Base-by-base conservation (phyloP, 2,329 filamentous ascomycete species). In the Aspergillus thermomutatus region DNA sequence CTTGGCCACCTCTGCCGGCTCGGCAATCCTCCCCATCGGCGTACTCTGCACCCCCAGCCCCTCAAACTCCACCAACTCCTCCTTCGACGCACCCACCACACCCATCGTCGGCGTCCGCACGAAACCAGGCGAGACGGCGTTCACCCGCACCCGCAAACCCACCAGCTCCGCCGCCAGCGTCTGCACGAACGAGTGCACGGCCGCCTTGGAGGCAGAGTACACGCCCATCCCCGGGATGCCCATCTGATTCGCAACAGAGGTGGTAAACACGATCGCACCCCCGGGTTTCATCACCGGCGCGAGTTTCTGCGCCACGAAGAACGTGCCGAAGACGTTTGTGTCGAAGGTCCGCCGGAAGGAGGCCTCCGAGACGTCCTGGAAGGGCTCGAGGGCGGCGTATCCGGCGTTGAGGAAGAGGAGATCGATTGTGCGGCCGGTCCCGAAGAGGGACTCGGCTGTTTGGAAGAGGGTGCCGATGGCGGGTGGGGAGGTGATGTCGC, bases 91-190 rank as follows among this genome's bases (percentile, higher is more conserved):
- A 2, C 50, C 49, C 1, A 46, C 51, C 0, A 60, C 50, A 0
- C 59, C 59, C 53, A 60, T 60, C 0, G 55, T 60, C 3, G 58
- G 58, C 21, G 58, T 60, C 27, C 43, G 50, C 26, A 60, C 50
- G 19, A 60, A 60, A 1, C 55, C 58, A 2, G 58, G 55, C 19
- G 50, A 50, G n/a, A 60, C 55, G 2, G 58, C 55, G 2, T 57
- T 60, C 8, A 60, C 58, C 3, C 58, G 46, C 3, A 60, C 50
- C 40, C 41, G 17, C 27, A 28, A 19, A 9, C 25, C 25, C 11
- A 41, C 52, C 23, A 60, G 40, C 46, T 60, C 58, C 4, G 55
- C 55, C 11, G 57, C 57, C 19, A 60, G 43, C 3, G 49, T 53
- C 34, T 57, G 57, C 14, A 55, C 52, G 1, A 60, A n/a, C 5